phyloP scores from a whole-genome alignment of 148 eudicot genomes.

The Persicaria maculosa region DNA sequence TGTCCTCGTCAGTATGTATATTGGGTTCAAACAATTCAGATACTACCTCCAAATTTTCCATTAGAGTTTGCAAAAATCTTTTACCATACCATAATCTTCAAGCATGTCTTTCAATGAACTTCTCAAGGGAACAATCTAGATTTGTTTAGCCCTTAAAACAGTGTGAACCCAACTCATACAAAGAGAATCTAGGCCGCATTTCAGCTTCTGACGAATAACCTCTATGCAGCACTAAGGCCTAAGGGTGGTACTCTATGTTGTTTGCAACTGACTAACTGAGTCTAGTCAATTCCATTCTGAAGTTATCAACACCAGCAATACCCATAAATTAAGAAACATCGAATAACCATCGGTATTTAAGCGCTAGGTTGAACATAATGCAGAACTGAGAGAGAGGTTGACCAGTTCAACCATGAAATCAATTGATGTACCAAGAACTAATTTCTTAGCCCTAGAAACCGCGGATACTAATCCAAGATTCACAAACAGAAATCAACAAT shows the following conservation, averaged over 20 bases:
- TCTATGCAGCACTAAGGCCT: too few relatives aligned
- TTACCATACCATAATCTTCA: too few relatives aligned
- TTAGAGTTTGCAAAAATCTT: neutral
- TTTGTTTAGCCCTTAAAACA: neutral
- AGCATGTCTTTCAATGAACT: too few relatives aligned
- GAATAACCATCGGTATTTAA: too few relatives aligned
- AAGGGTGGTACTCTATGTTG: neutral
- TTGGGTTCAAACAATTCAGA: neutral
- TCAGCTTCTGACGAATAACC: too few relatives aligned
- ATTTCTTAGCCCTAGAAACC: neutral
- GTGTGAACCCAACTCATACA: neutral
- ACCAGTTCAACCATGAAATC: neutral
- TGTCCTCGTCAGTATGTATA: neutral
- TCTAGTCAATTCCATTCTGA: neutral
- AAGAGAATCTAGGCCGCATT: neutral
- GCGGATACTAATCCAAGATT: neutral
- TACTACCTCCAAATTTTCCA: too few relatives aligned
- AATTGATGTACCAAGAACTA: neutral
- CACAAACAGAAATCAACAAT: neutral
- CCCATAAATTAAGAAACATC: too few relatives aligned
- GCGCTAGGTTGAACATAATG: neutral
- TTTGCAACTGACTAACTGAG: neutral
- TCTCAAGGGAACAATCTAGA: neutral
- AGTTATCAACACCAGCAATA: too few relatives aligned
- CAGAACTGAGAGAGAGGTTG: neutral